Conservation (phyloP, 2,329 filamentous ascomycete species). For the Penicillium paneum region DNA sequence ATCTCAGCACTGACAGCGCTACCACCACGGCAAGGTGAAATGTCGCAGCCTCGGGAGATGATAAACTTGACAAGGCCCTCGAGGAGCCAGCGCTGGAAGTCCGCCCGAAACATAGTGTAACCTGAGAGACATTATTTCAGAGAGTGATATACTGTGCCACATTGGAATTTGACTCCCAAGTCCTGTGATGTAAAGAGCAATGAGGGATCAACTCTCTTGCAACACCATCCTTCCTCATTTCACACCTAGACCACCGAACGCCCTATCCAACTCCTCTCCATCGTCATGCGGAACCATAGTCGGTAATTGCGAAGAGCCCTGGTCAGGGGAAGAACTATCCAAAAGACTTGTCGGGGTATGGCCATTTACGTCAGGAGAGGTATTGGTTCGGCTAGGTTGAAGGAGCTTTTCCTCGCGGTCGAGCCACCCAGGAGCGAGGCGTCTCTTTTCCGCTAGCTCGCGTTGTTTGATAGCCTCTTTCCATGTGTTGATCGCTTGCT, state of each 20-base stretch:
- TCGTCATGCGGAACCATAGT: slow-evolving; percentile 45
- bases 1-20: background rate
- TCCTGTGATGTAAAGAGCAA: background rate
- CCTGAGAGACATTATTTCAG: background rate
- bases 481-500: slow-evolving; percentile 63
- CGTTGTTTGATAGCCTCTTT: slow-evolving; percentile 60
- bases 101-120: background rate
- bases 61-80: background rate
- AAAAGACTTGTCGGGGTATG: slow-evolving; percentile 32
- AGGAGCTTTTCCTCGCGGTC: slow-evolving; percentile 60
- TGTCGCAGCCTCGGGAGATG: background rate
- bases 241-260: slow-evolving; percentile 50
- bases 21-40: background rate
- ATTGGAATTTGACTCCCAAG: background rate
- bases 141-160: background rate
- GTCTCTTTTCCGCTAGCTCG: slow-evolving; percentile 61
- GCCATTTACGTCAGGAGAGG: slow-evolving; percentile 11
- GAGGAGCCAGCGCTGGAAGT: background rate
- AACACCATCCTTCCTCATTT: slow-evolving; percentile 32
- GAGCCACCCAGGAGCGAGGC: slow-evolving; percentile 63
- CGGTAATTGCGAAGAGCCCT: slow-evolving; percentile 34
- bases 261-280: slow-evolving; percentile 53
- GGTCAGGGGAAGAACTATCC: slow-evolving; percentile 37
- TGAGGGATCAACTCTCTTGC: background rate
- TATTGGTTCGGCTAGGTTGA: slow-evolving; percentile 44